These are phyloP conservation scores for Lactarius sanguifluus DNA, from an alignment of 768 basidiomycete species.

Conservation along the genomic window DNA sequence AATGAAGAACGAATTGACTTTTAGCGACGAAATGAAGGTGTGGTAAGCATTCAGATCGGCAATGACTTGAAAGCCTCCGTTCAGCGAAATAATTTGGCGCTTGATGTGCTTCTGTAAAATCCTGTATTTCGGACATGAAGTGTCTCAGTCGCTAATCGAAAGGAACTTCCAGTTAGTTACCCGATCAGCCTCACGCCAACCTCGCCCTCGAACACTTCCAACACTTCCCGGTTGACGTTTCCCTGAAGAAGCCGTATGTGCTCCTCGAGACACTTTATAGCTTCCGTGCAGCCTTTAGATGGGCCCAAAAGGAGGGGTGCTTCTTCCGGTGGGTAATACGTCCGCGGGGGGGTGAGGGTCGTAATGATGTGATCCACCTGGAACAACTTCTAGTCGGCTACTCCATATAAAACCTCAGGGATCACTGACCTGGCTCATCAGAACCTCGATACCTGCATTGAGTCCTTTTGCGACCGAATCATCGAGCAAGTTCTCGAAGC, in stretches of 20 bases:
- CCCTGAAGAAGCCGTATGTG: conserved; percentile 92
- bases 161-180: conserved; percentile 27
- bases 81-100: conserved; percentile 92
- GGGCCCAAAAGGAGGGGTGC: conserved; percentile 77
- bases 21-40: conserved; percentile 82
- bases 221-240: conserved; percentile 91
- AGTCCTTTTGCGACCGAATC: conserved; percentile 91
- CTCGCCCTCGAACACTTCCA: conserved; percentile 98
- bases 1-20: conserved; percentile 44
- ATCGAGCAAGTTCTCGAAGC: conserved; percentile 88
- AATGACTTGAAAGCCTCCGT: conserved; percentile 93
- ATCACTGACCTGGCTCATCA: conserved; percentile 83
- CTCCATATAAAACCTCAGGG: background rate
- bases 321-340: conserved; percentile 88
- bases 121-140: conserved; percentile 40
- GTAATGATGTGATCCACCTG: conserved; percentile 93
- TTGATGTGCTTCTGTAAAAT: conserved; percentile 97
- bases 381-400: conserved; percentile 8
- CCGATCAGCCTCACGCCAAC: conserved; percentile 72
- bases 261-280: conserved; percentile 82
- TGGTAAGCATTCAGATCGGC: conserved; percentile 95
- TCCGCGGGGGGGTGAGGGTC: conserved; percentile 76
- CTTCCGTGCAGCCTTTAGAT: conserved; percentile 84
- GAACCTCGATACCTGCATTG: conserved; percentile 91
- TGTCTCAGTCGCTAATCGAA: conserved; percentile 16